Base-by-base conservation (phyloP, 495 filamentous ascomycete species). In the Xylaria nigripes region DNA sequence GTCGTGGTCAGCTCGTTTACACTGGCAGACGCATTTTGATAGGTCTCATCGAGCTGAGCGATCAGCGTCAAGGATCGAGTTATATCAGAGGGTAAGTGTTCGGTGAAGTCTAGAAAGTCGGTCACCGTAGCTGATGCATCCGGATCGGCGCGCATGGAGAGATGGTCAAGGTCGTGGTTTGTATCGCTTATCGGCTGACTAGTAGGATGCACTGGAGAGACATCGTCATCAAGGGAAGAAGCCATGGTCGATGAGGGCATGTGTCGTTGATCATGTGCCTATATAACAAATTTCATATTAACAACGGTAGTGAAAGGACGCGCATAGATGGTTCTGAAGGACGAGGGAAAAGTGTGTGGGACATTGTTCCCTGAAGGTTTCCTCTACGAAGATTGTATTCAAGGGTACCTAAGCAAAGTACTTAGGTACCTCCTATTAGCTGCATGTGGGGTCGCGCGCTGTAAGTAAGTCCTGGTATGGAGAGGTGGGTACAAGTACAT, bases 51-150 rank as follows among this genome's bases (percentile, higher is more conserved):
- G 49, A 96, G 85, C 48, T 90, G 82, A 58, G 83, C 79, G 58
- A 98, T 90, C 46, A 96, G 80, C 45, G 86, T 90, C 41, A 98
- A 77, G 50, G 93, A 95, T 58, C 93, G 89, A 54, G 85, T 80
- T 55, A 97, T 82, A 70, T 97, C 94, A 27, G 90, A 86, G 15
- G 93, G 92, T 18, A 97, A 87, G 73, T 93, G 94, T 73, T 98
- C 93, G 57, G 93, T 96, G 69, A 83, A 95, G 69, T 96, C 93
- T 61, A 95, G 85, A 69, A 90, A 98, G 72, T 98, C 93, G 56
- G 86, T 92, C 15, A 96, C 85, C 50, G 89, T 93, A 8, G 90
- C 86, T 58, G 95, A 88, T n/a, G 89, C 87, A 70, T 98, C 93
- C 18, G 92, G 92, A 61, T 98, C 90, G 36, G 81, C 72, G 59